Percentiles rank a stretch among this genome's conserved stretches.
Evolutionary conservation across 345 rosid genomes (phyloP).

Genomic region (Barbarea vulgaris): DNA sequence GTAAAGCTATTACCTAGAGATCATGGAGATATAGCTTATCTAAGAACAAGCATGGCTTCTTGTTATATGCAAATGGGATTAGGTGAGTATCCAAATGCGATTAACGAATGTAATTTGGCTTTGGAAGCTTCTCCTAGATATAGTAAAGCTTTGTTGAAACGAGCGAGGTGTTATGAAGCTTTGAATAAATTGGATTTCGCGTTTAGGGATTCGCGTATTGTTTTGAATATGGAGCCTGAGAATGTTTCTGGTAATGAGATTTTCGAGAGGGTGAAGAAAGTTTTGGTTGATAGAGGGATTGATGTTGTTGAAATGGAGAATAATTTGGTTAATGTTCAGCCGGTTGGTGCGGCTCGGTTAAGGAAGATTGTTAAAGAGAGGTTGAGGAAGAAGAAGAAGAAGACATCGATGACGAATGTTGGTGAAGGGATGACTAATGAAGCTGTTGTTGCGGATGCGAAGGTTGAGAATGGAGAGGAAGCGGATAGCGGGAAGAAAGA

Average conservation of each 20-base stretch:
- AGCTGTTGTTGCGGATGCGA: slow-evolving; percentile 44
- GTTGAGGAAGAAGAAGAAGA: slow-evolving; percentile 67
- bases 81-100: slow-evolving; percentile 92
- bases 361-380: slow-evolving; percentile 67
- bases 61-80: slow-evolving; percentile 96
- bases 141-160: slow-evolving; percentile 83
- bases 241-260: slow-evolving; percentile 71
- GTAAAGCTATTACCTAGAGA: slow-evolving; percentile 76
- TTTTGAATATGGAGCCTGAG: slow-evolving; percentile 77
- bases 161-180: slow-evolving; percentile 83
- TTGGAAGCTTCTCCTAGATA: slow-evolving; percentile 76
- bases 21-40: slow-evolving; percentile 77
- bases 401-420: slow-evolving; percentile 28
- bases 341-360: slow-evolving; percentile 38
- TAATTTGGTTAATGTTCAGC: slow-evolving; percentile 45
- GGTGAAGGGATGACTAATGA: slow-evolving; percentile 43
- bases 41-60: slow-evolving; percentile 84
- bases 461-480: slow-evolving; percentile 28
- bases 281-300: slow-evolving; percentile 68
- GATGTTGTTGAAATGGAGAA: slow-evolving; percentile 59
- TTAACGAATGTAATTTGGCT: slow-evolving; percentile 84
- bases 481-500: slow-evolving; percentile 11
- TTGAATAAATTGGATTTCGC: slow-evolving; percentile 88
- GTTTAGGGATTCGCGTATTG: slow-evolving; percentile 70
- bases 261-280: slow-evolving; percentile 62